A percentile compares a stretch with the other conserved stretches of the same genome.
Evolutionary conservation across 257 asterid genomes (phyloP).

Genomic region (Ehretia macrophylla): DNA sequence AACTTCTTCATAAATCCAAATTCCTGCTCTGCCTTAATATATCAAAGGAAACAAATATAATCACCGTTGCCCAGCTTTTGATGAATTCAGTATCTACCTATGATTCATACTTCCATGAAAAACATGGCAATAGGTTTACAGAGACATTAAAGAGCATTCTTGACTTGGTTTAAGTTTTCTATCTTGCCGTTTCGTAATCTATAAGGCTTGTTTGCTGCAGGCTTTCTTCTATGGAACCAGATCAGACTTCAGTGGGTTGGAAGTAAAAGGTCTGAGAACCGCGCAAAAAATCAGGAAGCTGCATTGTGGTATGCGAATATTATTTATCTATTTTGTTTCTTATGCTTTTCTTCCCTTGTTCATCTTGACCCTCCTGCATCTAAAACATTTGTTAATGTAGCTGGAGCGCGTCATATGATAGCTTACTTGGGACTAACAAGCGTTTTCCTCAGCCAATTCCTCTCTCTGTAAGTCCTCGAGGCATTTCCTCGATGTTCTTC

Average conservation of each 20-base stretch:
- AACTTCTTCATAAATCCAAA: too few relatives aligned
- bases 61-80: too few relatives aligned
- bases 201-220: constrained; percentile 27
- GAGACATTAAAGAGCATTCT: too few relatives aligned
- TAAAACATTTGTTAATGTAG: constrained; percentile 21
- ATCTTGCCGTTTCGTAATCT: neutral
- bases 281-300: constrained; percentile 36
- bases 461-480: constrained; percentile 47
- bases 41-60: too few relatives aligned
- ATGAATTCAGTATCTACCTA: too few relatives aligned
- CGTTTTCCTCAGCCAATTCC: constrained; percentile 62
- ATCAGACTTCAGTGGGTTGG: constrained; percentile 60
- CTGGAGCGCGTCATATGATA: constrained; percentile 64
- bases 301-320: constrained; percentile 35
- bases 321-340: constrained; percentile 4
- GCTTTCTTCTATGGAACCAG: constrained; percentile 61
- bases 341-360: neutral
- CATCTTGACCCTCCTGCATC: neutral
- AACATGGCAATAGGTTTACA: too few relatives aligned
- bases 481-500: constrained; percentile 1
- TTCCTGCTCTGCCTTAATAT: too few relatives aligned
- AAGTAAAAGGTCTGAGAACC: constrained; percentile 28
- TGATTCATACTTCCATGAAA: too few relatives aligned
- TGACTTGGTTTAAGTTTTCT: neutral
- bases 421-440: constrained; percentile 60